These are phyloP conservation scores for Rhizopogon vinicolor DNA, from an alignment of 768 basidiomycete genomes.

Conservation along the genomic window DNA sequence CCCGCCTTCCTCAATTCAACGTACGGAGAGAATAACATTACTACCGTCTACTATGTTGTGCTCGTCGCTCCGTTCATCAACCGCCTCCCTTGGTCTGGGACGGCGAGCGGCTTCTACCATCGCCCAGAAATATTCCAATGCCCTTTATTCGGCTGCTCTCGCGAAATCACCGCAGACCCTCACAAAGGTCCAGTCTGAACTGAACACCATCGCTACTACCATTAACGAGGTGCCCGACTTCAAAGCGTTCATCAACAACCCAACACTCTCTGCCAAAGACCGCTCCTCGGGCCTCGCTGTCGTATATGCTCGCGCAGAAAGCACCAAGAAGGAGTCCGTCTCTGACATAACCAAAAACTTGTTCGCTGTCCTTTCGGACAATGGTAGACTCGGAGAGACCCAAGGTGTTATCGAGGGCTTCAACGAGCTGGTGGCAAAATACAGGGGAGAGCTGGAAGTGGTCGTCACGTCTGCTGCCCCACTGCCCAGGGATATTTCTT, in stretches of 20 bases:
- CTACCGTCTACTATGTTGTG: conserved; percentile 46
- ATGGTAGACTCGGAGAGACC: conserved; percentile 84
- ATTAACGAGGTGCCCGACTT: conserved; percentile 66
- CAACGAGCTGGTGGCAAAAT: conserved; percentile 79
- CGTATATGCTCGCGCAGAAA: conserved; percentile 67
- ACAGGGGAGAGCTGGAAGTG: conserved; percentile 92
- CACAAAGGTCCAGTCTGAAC: conserved; percentile 82
- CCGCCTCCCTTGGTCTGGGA: conserved; percentile 44
- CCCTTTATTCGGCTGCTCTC: conserved; percentile 76
- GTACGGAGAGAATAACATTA: background rate
- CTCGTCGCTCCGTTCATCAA: conserved; percentile 48
- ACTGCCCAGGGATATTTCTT: conserved; percentile 70
- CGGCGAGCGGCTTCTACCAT: conserved; percentile 74
- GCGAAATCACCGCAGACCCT: conserved; percentile 80
- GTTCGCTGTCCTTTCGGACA: conserved; percentile 69
- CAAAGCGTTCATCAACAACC: conserved; percentile 77
- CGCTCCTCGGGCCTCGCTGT: conserved; percentile 61
- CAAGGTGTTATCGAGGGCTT: conserved; percentile 88
- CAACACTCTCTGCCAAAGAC: conserved; percentile 82
- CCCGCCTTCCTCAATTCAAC: background rate
- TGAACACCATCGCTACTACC: conserved; percentile 63
- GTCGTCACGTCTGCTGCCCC: conserved; percentile 85
- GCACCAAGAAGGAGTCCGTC: conserved; percentile 66
- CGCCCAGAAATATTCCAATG: conserved; percentile 81
- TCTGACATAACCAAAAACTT: conserved; percentile 92